Conservation (phyloP, 2,329 filamentous ascomycete genomes). For the Cercospora zeae-maydis region DNA sequence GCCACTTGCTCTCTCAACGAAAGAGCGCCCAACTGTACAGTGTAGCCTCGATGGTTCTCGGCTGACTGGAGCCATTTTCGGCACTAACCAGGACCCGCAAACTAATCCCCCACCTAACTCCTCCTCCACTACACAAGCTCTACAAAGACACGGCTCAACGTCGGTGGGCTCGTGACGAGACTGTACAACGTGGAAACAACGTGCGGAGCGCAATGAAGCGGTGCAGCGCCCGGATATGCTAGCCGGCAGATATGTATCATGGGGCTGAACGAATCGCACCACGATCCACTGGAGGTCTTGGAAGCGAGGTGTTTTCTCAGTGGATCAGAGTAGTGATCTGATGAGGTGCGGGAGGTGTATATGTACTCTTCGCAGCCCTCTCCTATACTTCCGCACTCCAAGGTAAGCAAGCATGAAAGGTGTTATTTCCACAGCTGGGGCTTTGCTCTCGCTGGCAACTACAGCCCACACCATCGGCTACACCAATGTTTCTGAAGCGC, state of each 20-base stretch:
- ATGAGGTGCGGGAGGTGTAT: neutral
- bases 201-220: neutral
- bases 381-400: neutral
- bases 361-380: neutral
- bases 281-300: neutral
- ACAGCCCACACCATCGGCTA: slow-evolving; percentile 14
- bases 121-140: neutral
- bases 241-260: neutral
- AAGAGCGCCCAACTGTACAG: neutral
- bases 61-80: neutral
- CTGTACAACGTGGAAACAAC: neutral
- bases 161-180: neutral
- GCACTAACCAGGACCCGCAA: neutral
- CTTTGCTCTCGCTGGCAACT: slow-evolving; percentile 17
- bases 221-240: neutral
- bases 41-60: neutral
- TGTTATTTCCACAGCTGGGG: slow-evolving; percentile 12
- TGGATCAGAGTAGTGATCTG: neutral
- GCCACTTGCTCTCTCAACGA: neutral
- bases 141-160: neutral
- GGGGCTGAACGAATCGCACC: neutral
- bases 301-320: neutral
- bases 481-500: slow-evolving; percentile 23
- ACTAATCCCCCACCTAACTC: neutral
- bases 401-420: slow-evolving; percentile 16